Base-by-base conservation (phyloP, 805 yeast genomes). In the Candida hungchunana region DNA sequence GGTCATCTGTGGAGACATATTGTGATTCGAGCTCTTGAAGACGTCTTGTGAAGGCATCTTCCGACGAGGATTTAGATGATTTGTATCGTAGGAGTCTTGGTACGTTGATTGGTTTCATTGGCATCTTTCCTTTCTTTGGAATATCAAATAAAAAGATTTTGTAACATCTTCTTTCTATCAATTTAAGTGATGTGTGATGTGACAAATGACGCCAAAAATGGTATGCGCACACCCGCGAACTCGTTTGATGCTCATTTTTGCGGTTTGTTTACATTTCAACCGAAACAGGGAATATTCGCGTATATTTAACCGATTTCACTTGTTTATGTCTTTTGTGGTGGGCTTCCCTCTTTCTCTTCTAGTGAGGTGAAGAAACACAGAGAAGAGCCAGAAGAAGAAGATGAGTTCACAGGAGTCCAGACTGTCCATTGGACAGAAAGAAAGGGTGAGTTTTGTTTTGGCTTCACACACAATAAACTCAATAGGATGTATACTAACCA, bases 11-110 rank as follows among this genome's bases (percentile, higher is more conserved):
- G n/a, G 46, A 29, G 2, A 50, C 43, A 19, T 46, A 42, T 25
- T 49, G 51, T 6, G 44, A 47, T 34, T 55, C 47, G 11, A 60
- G 46, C 10, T 50, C 50, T 22, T 46, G 37, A 7, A 60, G 38
- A 22, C 64, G 46, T 25, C 48, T 42, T 7, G 46, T 44, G 26
- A 59, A 38, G 2, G 59, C 54, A 5, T 18, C 29, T 14, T n/a
- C 15, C 18, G 29, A 14, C 18, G 10, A 20, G 23, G 8, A 8
- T 20, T 20, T 20, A 8, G 23, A 8, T 20, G 23, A 20, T 8
- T 20, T 8, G 10, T 8, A 20, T 8, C 23, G 23, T 8, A 20
- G 8, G 23, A 20, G 10, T 8, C 8, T 8, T 20, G 8, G 8
- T 8, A 11, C 8, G 10, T 20, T 8, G 10, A 20, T 8, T 11